Conservation (phyloP, 306 rosid species). For the Cotoneaster glaucophyllus region DNA sequence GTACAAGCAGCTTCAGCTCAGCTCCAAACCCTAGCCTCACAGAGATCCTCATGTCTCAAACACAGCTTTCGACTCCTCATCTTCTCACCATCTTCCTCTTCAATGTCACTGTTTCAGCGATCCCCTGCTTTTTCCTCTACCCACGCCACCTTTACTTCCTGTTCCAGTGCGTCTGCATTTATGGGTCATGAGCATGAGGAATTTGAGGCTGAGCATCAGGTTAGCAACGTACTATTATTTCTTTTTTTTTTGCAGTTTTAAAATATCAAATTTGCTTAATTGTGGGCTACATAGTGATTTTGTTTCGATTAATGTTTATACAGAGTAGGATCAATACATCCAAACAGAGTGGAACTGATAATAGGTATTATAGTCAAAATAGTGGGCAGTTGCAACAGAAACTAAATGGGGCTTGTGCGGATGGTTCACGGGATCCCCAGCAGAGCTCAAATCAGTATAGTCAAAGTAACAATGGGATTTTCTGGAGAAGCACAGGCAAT, state of each 20-base stretch:
- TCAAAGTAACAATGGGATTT: neutral
- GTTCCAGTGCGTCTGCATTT: constrained; percentile 1
- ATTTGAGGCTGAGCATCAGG: neutral
- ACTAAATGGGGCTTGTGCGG: neutral
- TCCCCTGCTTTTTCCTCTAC: neutral
- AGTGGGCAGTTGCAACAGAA: constrained; percentile 11
- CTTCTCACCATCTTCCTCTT: neutral
- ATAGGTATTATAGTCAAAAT: constrained; percentile 4
- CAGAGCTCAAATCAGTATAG: neutral
- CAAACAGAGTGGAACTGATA: neutral
- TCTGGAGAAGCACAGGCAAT: neutral
- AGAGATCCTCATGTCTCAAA: neutral
- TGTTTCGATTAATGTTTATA: neutral
- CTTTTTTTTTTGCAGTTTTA: neutral
- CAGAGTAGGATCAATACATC: neutral
- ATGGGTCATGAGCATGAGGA: neutral
- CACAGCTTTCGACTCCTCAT: neutral
- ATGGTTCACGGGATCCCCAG: neutral
- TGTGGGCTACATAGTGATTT: neutral
- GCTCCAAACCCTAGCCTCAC: neutral
- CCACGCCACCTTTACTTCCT: neutral
- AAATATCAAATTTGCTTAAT: neutral
- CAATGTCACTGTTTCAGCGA: neutral
- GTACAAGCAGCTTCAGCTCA: neutral
- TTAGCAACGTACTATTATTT: neutral